Evolutionary conservation across 2,329 filamentous ascomycete species (phyloP), one percentile per base, ranked within the genome.

Genomic region (Atkinsonella texensis): DNA sequence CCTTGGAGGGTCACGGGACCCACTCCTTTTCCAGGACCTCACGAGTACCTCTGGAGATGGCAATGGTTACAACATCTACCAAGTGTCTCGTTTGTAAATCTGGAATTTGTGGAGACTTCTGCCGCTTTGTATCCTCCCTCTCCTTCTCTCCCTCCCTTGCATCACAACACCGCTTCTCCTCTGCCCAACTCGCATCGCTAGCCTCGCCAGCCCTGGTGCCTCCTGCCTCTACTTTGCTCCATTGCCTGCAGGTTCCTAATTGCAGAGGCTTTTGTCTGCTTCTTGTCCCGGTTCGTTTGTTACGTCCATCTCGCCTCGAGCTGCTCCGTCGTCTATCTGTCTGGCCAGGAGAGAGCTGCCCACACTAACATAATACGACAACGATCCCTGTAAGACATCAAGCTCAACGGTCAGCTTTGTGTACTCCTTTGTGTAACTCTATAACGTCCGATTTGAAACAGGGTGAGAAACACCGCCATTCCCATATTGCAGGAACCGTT

Each of bases 91-190:
- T 8, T 6, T 28, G 28, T 28, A 28, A 28, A 6, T 28, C 4
- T 23, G 28, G 28, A 28, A 7, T 28, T 49, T 45, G 20, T 32
- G 28, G 33, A 32, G 38, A 32, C 38, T 35, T 43, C 46, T 41
- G 40, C 23, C 41, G 28, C 41, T 39, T 50, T 41, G 15, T 28
- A 35, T 20, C 18, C 42, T 31, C 28, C 38, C 23, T 31, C 35
- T 23, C 39, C 39, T 42, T 28, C 45, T 42, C 51, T 49, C 44
- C 48, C 51, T 49, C 44, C 48, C 46, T 51, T 42, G 39, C 48
- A 50, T 9, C 48, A 45, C 31, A 38, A 38, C 44, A 17, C 46
- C 17, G 17, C 46, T 43, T 35, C 33, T 46, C 40, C 9, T 23
- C 49, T 40, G 32, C n/a, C 52, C 40, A 45, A 28, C 40, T 28